Conservation (phyloP, 2,329 filamentous ascomycete species). For the Phyllosticta capitalensis region DNA sequence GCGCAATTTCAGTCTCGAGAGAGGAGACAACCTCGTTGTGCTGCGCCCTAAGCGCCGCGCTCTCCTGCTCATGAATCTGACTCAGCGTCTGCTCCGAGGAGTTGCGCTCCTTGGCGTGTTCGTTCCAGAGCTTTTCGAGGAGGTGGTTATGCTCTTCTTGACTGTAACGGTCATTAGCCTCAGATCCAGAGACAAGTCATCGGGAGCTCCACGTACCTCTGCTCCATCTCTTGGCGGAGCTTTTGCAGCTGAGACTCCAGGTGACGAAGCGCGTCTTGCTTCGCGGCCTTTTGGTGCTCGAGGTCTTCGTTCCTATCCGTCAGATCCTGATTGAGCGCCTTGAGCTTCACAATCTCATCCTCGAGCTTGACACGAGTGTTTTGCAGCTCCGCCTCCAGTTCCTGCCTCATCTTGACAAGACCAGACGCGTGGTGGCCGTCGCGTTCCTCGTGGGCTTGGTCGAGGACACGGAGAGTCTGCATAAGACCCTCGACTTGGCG, state of each 20-base stretch:
- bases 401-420: constrained; percentile 7
- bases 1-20: constrained; percentile 6
- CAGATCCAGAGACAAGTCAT: background rate
- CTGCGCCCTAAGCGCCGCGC: background rate
- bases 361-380: constrained; percentile 5
- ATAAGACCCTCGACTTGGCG: constrained; percentile 11
- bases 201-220: constrained; percentile 1
- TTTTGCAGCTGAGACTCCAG: background rate
- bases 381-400: constrained; percentile 1
- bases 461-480: constrained; percentile 5
- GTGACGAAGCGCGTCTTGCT: background rate
- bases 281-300: constrained; percentile 2
- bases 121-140: constrained; percentile 7
- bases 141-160: constrained; percentile 7
- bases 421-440: constrained; percentile 8
- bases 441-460: constrained; percentile 8
- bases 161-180: background rate
- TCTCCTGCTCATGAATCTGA: constrained; percentile 7
- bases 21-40: background rate
- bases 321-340: constrained; percentile 7
- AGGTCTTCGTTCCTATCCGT: constrained; percentile 9
- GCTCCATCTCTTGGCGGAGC: background rate
- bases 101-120: constrained; percentile 6
- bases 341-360: constrained; percentile 9
- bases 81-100: constrained; percentile 8